These are phyloP conservation scores for Scortechinia acanthostroma DNA, from an alignment of 2,329 filamentous ascomycete species.

Conservation along the genomic window DNA sequence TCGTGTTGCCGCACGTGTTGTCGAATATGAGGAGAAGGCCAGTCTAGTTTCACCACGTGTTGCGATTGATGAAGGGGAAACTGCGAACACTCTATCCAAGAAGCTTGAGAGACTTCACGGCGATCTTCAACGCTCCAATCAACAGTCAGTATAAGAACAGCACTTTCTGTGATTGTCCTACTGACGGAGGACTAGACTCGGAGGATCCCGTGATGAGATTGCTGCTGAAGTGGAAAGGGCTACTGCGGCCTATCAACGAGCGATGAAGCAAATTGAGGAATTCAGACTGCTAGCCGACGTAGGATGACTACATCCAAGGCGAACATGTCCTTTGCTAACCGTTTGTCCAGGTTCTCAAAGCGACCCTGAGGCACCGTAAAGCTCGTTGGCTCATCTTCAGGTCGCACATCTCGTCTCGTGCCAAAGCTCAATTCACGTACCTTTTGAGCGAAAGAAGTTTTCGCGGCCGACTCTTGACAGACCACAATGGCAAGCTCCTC, in stretches of 20 bases:
- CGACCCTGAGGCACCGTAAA: slow-evolving; percentile 41
- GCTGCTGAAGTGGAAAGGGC: not conserved
- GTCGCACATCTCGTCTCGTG: slow-evolving; percentile 47
- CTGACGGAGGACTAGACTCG: not conserved
- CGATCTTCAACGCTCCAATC: not conserved
- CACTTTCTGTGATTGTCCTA: not conserved
- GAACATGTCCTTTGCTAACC: not conserved
- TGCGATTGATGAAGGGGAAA: not conserved
- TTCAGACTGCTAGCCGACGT: not conserved
- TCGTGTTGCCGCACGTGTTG: not conserved
- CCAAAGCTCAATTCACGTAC: slow-evolving; percentile 52
- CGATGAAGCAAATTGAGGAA: not conserved
- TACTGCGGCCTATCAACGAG: not conserved
- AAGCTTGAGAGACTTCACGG: not conserved
- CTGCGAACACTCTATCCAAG: not conserved
- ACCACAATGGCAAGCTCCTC: slow-evolving; percentile 45
- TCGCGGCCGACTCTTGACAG: slow-evolving; percentile 45
- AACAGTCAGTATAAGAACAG: not conserved
- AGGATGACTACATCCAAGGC: not conserved
- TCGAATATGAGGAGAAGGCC: not conserved
- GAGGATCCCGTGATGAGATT: not conserved
- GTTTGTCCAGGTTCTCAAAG: not conserved
- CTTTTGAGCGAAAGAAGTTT: slow-evolving; percentile 58
- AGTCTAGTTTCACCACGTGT: not conserved
- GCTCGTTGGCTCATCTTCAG: slow-evolving; percentile 52